Percentiles rank a stretch among this genome's conserved stretches.
These are phyloP conservation scores for Saccharomycopsis sp. DNA, from an alignment of 805 yeast genomes.

Conservation along the genomic window DNA sequence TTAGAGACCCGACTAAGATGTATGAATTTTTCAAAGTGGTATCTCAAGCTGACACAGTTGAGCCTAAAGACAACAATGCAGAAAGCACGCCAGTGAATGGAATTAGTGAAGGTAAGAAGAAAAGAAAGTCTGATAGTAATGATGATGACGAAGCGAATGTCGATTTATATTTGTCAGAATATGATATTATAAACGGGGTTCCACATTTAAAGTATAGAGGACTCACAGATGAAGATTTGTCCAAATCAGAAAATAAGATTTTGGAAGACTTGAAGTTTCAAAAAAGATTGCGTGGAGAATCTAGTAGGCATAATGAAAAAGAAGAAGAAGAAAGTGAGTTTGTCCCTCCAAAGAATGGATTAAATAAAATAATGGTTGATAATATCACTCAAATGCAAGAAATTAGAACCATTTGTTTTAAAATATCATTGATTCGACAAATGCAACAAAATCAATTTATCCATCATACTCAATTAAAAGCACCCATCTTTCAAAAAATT, in stretches of 20 bases:
- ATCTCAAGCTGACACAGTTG: constrained; percentile 27
- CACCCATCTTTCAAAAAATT: constrained; percentile 58
- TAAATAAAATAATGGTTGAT: constrained; percentile 50
- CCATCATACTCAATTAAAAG: constrained; percentile 65
- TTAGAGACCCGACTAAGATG: constrained; percentile 65
- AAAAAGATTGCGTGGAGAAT: constrained; percentile 27
- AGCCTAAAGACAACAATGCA: constrained; percentile 25
- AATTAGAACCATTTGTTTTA: constrained; percentile 80
- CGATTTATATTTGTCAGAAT: constrained; percentile 68
- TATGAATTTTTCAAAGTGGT: constrained; percentile 37
- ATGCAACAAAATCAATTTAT: constrained; percentile 79
- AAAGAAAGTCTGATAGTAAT: constrained; percentile 23
- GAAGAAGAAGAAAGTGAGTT: constrained; percentile 34
- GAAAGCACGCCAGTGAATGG: not conserved
- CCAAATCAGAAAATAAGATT: constrained; percentile 39
- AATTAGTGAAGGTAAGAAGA: not conserved
- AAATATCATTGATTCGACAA: constrained; percentile 78
- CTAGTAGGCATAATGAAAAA: constrained; percentile 29
- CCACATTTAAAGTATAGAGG: constrained; percentile 61
- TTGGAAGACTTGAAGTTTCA: constrained; percentile 15
- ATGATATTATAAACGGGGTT: constrained; percentile 73
- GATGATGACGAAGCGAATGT: constrained; percentile 44
- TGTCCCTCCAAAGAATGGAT: constrained; percentile 43
- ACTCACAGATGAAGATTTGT: constrained; percentile 38
- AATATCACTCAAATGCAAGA: constrained; percentile 81